These are phyloP conservation scores for Zymoseptoria tritici DNA, from an alignment of 2,329 filamentous ascomycete genomes.

Conservation along the genomic window DNA sequence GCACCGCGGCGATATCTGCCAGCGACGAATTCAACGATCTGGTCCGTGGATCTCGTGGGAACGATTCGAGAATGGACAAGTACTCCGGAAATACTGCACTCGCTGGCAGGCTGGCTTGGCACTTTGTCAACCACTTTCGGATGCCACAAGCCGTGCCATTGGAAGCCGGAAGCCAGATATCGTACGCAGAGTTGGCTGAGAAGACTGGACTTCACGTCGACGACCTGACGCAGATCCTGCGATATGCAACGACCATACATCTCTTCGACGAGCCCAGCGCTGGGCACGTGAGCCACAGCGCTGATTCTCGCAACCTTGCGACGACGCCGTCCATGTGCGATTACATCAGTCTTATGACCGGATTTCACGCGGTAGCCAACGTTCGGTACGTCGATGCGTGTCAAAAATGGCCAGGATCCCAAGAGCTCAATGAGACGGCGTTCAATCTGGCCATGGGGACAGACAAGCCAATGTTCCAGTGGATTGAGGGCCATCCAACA, in stretches of 20 bases:
- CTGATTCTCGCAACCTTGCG: neutral
- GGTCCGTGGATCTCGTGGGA: neutral
- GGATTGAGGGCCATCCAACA: neutral
- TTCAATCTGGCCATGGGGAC: constrained; percentile 17
- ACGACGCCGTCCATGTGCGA: neutral
- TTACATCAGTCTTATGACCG: neutral
- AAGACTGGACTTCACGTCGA: neutral
- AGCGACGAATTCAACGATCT: constrained; percentile 1
- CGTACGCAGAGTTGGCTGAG: neutral
- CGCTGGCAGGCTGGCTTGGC: neutral
- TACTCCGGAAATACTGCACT: neutral
- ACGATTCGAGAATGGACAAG: neutral
- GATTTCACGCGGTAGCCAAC: neutral
- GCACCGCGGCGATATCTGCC: neutral
- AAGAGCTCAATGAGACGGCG: constrained; percentile 12
- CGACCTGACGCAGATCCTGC: neutral
- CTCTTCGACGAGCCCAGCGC: neutral
- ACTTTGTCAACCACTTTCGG: neutral
- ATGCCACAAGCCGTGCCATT: neutral
- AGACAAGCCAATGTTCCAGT: constrained; percentile 15
- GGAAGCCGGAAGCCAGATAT: neutral
- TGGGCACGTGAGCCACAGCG: neutral
- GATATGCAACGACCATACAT: neutral
- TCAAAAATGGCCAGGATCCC: neutral
- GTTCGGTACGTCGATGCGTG: neutral